Evolutionary conservation across 371 early-diverging fungal species (phyloP).

Genomic region (Rhizopus sp.): DNA sequence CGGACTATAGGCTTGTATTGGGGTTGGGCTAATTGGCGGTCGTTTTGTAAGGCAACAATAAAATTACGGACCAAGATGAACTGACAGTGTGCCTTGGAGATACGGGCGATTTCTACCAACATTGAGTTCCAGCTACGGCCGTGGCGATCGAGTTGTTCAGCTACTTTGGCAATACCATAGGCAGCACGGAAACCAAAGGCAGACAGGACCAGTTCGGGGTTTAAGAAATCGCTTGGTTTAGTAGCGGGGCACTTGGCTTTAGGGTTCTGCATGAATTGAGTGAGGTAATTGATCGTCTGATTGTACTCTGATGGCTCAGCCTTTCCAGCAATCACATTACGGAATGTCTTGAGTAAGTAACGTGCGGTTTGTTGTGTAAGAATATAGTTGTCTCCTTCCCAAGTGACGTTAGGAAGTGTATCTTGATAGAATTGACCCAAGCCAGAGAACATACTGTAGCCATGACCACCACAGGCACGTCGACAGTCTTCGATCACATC

Average conservation of each 20-base stretch:
- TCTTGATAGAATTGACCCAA: slow-evolving; percentile 72
- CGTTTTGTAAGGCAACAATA: slow-evolving; percentile 47
- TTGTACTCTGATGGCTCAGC: slow-evolving; percentile 50
- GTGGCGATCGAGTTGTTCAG: slow-evolving; percentile 54
- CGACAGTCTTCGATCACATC: slow-evolving; percentile 80
- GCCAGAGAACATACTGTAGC: slow-evolving; percentile 77
- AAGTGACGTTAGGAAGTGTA: slow-evolving; percentile 64
- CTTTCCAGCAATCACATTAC: slow-evolving; percentile 55
- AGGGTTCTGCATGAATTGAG: slow-evolving; percentile 53
- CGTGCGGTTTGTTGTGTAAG: slow-evolving; percentile 78
- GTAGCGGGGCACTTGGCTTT: slow-evolving; percentile 56
- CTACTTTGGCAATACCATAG: slow-evolving; percentile 53
- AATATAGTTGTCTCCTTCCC: slow-evolving; percentile 82
- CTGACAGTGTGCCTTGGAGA: slow-evolving; percentile 71
- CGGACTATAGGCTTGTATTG: slow-evolving; percentile 42
- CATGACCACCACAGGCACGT: slow-evolving; percentile 83
- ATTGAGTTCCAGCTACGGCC: slow-evolving; percentile 69
- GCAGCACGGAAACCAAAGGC: slow-evolving; percentile 74
- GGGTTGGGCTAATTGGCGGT: slow-evolving; percentile 24
- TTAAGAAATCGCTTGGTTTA: slow-evolving; percentile 51
- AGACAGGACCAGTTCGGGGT: slow-evolving; percentile 62
- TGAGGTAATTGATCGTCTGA: slow-evolving; percentile 55
- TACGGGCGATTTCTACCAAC: slow-evolving; percentile 62
- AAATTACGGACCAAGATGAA: slow-evolving; percentile 62
- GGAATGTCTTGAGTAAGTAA: slow-evolving; percentile 64